Conservation (phyloP, 1,284 basidiomycete species). For the Lentinula novae-zelandiae region DNA sequence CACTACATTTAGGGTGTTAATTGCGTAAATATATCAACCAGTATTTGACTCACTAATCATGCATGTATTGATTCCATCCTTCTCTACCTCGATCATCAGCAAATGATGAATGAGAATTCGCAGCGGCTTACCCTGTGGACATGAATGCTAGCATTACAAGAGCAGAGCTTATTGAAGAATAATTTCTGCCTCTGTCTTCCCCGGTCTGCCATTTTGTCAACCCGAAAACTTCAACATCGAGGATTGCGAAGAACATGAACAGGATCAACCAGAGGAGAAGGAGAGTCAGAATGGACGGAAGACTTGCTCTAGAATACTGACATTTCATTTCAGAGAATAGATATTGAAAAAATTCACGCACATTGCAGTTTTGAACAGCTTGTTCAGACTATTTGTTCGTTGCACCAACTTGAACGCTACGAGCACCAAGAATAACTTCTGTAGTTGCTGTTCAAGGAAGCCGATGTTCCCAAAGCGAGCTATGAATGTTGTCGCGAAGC, state of each 20-base stretch:
- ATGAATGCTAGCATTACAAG: conserved; percentile 85
- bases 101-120: conserved; percentile 11
- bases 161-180: conserved; percentile 75
- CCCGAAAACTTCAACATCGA: conserved; percentile 91
- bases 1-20: conserved; percentile 37
- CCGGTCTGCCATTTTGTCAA: conserved; percentile 83
- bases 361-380: conserved; percentile 96
- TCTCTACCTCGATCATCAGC: conserved; percentile 48
- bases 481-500: conserved; percentile 81
- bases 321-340: neutral
- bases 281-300: conserved; percentile 85
- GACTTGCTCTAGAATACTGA: conserved; percentile 59
- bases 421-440: conserved; percentile 93
- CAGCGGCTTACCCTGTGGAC: conserved; percentile 60
- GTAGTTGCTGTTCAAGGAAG: conserved; percentile 67
- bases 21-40: conserved; percentile 8
- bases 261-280: conserved; percentile 89
- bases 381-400: conserved; percentile 85
- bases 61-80: conserved; percentile 95
- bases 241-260: conserved; percentile 91
- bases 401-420: conserved; percentile 96
- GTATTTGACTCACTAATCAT: conserved; percentile 71
- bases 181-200: conserved; percentile 78
- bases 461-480: conserved; percentile 57
- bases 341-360: conserved; percentile 36